Evolutionary conservation across 2,329 filamentous ascomycete genomes (phyloP), one percentile per base, ranked within the genome.

Genomic region (Chalaropsis ovoidea): DNA sequence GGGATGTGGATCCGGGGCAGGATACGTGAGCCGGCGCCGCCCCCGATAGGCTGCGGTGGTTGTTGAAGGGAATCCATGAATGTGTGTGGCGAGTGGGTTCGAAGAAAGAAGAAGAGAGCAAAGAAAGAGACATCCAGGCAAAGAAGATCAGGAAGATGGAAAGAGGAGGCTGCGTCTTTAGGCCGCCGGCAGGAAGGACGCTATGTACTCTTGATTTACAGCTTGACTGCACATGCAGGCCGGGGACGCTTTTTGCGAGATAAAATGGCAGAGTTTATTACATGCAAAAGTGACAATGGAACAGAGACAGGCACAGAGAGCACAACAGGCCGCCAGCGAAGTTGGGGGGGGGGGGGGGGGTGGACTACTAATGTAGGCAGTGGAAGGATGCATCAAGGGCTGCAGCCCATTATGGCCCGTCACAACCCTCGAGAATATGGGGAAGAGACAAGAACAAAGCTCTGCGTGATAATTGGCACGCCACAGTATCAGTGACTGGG

Each of bases 1-100:
- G 83, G 82, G 67, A 87, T 86, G 61, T 78, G 72, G 71, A 87
- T 85, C 17, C 54, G 54, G 31, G 54, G 27, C 24, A 58, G 27
- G 15, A 58, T 31, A 39, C n/a, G 13, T 58, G 31, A 39, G 24
- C 27, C 31, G 13, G 31, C n/a, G 10, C 54, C 27, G 17, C 3
- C 54, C 6, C 27, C 54, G 27, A 58, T 58, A n/a, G 54, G 54
- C 27, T 58, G 67, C 84, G 81, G 70, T 80, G 83, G 41, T 22
- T 31, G 60, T 17, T 43, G 60, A n/a, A 61, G n/a, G 15, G 24
- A 58, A 39, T 35, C 54, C 54, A 58, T 58, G 54, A n/a, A 11
- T 58, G n/a, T 58, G 6, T 35, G 27, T 39, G 10, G 2, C 6
- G 15, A 19, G 15, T 11, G 15, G 10, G 15, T 11, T 31, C 24